Conservation (phyloP, 2,329 filamentous ascomycete genomes). For the Berkeleyomyces basicola region DNA sequence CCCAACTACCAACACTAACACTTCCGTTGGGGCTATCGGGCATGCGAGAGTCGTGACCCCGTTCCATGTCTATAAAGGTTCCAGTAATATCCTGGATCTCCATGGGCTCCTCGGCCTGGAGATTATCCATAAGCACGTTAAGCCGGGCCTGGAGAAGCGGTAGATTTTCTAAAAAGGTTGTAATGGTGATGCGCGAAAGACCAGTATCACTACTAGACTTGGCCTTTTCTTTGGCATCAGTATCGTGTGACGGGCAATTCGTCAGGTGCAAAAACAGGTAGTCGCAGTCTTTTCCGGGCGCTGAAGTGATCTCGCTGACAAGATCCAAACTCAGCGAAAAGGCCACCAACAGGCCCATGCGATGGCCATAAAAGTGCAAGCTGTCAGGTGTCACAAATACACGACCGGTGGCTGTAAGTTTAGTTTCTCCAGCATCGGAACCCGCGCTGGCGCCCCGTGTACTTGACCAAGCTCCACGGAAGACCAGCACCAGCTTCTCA, state of each 20-base stretch:
- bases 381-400: constrained; percentile 77
- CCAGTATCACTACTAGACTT: constrained; percentile 25
- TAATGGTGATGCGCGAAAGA: constrained; percentile 65
- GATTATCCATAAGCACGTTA: constrained; percentile 70
- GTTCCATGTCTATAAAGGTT: constrained; percentile 59
- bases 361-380: constrained; percentile 93
- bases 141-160: constrained; percentile 66
- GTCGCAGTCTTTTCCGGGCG: constrained; percentile 82
- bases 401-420: constrained; percentile 47
- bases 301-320: constrained; percentile 76
- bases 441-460: constrained; percentile 25
- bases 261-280: constrained; percentile 61
- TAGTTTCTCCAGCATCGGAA: constrained; percentile 8
- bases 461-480: constrained; percentile 70
- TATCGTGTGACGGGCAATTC: not conserved
- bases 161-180: constrained; percentile 81
- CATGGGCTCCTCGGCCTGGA: constrained; percentile 53
- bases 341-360: constrained; percentile 77
- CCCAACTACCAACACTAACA: constrained; percentile 39
- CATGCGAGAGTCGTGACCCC: constrained; percentile 32
- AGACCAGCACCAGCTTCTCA: constrained; percentile 79
- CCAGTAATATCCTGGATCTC: constrained; percentile 53
- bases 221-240: not conserved
- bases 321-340: constrained; percentile 58
- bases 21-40: constrained; percentile 31